Percentiles rank a stretch among this genome's conserved stretches.
Conservation (phyloP, 768 basidiomycete species). For the Mycena leptocephala region DNA sequence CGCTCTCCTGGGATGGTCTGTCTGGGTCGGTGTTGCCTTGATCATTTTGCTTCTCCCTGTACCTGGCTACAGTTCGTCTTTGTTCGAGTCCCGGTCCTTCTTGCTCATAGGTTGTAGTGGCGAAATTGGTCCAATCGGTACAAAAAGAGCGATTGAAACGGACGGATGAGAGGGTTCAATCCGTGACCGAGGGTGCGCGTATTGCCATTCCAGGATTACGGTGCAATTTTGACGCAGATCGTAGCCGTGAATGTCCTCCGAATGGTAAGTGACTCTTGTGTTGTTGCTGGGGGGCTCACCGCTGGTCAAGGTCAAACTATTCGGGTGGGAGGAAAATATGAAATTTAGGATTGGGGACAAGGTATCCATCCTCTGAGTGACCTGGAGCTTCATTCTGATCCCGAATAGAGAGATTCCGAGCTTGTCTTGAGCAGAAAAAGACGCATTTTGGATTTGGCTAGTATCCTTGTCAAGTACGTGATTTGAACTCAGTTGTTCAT, state of each 20-base stretch:
- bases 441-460: constrained; percentile 57
- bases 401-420: constrained; percentile 58
- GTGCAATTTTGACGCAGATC: background rate
- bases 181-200: constrained; percentile 70
- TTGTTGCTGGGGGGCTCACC: background rate
- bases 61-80: constrained; percentile 64
- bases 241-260: constrained; percentile 71
- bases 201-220: constrained; percentile 32
- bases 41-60: constrained; percentile 61
- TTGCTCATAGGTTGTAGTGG: constrained; percentile 13
- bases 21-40: constrained; percentile 24
- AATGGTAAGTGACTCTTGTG: constrained; percentile 66
- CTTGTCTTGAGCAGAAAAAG: constrained; percentile 58
- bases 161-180: constrained; percentile 74
- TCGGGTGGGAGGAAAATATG: constrained; percentile 78
- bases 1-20: constrained; percentile 32
- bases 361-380: constrained; percentile 43
- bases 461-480: constrained; percentile 49
- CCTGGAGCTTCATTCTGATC: constrained; percentile 36
- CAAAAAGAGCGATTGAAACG: constrained; percentile 69
- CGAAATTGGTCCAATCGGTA: constrained; percentile 39
- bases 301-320: constrained; percentile 53
- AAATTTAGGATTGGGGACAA: constrained; percentile 67
- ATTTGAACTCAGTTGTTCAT: background rate
- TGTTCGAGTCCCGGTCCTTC: background rate